Evolutionary conservation across 306 rosid genomes (phyloP), one percentile per base, ranked within the genome.

Genomic region (Sophora flavescens): DNA sequence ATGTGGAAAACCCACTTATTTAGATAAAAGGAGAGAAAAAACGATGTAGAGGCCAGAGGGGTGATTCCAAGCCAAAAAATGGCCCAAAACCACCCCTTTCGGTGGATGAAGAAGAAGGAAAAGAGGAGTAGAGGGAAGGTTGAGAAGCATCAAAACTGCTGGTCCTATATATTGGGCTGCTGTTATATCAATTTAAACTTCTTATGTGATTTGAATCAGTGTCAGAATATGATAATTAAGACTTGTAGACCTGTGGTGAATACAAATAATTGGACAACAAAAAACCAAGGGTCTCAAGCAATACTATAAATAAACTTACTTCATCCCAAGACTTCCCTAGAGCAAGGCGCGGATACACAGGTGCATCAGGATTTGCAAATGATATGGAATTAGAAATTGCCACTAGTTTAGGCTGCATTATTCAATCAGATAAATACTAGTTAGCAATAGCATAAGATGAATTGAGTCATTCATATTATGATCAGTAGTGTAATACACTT

Each of bases 321-420:
- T 86, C 96, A 76, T 92, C 81, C 97, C 97, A 92, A 52, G 89
- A 83, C 36, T 83, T 90, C 47, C 96, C 96, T 12, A 82, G 89
- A 65, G 97, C 93, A 69, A 92, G 97, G 52, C 93, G 92, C 1
- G 96, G 89, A 87, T 79, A 88, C 12, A 90, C 72, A 32, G 97
- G 97, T 10, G 91, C 93, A 54, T 88, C 87, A 26, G 96, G 92
- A 73, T 90, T 92, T 53, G 69, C 74, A 86, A 92, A 92, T 58
- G 88, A 36, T 45, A 90, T 53, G 67, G 14, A 44, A 63, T 87
- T 87, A 45, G 97, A 92, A 82, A 85, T 81, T 57, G 97, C 88
- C 66, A 88, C 84, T 70, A 92, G 85, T 75, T 81, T 88, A 41
- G 97, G 96, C 86, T 81, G 82, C 67, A 78, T 7, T 35, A 41